These are phyloP conservation scores for Corchorus capsularis DNA, from an alignment of 345 rosid genomes.

Conservation along the genomic window DNA sequence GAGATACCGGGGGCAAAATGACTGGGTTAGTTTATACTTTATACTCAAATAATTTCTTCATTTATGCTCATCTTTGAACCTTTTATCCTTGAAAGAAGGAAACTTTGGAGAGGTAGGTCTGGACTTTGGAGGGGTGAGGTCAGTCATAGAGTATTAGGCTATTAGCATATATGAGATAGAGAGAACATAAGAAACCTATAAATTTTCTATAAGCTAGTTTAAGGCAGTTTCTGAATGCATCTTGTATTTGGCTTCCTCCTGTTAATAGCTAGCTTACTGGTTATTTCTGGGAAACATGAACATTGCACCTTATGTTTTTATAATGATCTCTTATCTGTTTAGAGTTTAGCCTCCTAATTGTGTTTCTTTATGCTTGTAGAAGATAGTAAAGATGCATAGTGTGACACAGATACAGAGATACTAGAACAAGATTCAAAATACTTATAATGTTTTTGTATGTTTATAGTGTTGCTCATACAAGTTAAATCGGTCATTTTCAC, in stretches of 20 bases:
- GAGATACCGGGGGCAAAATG: conserved; percentile 60
- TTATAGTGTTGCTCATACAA: background rate
- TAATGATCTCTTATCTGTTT: background rate
- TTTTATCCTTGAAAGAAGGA: background rate
- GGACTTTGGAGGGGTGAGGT: background rate
- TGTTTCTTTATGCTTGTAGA: background rate
- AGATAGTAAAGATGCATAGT: background rate
- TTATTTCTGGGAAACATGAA: background rate
- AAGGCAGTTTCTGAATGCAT: background rate
- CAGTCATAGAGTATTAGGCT: background rate
- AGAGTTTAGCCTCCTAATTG: background rate
- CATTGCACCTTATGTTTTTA: background rate
- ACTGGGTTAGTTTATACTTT: conserved; percentile 63
- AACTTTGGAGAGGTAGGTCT: background rate
- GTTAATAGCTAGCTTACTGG: background rate
- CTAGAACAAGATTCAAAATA: background rate
- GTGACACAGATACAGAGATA: background rate
- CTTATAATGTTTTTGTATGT: background rate
- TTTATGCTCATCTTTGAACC: background rate
- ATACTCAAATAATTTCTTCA: background rate
- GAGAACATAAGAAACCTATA: background rate
- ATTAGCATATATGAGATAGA: too few species aligned
- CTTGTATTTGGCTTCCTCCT: background rate
- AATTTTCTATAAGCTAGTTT: background rate
- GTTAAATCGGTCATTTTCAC: background rate